Evolutionary conservation across 176 grass and related monocot species (phyloP).

Genomic region (Cenchrus fungigraminus): DNA sequence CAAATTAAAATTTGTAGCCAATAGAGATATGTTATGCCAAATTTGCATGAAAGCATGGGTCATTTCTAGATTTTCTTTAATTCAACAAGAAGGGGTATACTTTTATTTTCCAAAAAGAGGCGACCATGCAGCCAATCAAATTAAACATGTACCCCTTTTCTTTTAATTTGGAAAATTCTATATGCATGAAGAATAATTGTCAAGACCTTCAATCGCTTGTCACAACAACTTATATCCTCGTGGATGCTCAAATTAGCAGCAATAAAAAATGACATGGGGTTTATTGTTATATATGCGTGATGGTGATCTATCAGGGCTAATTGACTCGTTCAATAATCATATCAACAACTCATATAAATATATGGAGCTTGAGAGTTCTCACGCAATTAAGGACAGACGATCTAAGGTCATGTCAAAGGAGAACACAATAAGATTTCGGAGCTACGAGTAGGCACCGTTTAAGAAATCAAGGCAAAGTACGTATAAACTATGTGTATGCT

Average conservation of each 20-base stretch:
- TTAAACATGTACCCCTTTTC: no score
- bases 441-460: constrained; percentile 32
- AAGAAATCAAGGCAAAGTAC: constrained; percentile 18
- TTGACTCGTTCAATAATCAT: neutral
- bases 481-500: constrained; percentile 28
- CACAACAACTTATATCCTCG: neutral
- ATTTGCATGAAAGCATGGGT: neutral
- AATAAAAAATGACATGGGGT: neutral
- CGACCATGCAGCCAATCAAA: neutral
- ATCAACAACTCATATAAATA: no score
- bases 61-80: neutral
- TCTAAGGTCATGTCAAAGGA: constrained; percentile 17
- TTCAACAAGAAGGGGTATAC: neutral
- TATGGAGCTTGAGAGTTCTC: constrained; percentile 9
- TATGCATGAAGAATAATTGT: neutral
- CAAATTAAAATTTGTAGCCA: neutral
- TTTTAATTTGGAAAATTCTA: neutral
- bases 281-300: neutral
- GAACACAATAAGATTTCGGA: constrained; percentile 24
- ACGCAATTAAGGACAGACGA: neutral
- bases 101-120: neutral
- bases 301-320: neutral
- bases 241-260: constrained; percentile 3
- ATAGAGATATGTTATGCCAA: neutral
- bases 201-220: neutral